A percentile compares a stretch with the other conserved stretches of the same genome.
phyloP scores from a whole-genome alignment of 305 asterid species.

The Lippia alba region DNA sequence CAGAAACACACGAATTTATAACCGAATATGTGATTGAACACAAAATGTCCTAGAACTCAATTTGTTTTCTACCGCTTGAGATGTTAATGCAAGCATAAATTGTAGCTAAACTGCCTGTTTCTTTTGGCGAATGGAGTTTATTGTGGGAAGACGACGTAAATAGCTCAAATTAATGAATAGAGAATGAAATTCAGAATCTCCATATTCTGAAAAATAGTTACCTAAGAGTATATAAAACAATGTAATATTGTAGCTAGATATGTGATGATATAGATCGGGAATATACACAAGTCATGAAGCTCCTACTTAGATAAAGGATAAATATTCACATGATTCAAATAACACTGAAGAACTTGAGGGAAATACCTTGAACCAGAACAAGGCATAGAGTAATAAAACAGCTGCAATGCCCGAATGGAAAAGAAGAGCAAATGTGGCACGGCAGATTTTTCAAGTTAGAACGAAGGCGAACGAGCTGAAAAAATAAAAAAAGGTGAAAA shows the following conservation, averaged over 20 bases:
- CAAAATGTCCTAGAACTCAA: too few species aligned
- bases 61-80: background rate
- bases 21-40: background rate
- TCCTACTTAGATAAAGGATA: background rate
- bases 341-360: background rate
- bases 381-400: slow-evolving; percentile 53
- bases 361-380: slow-evolving; percentile 69
- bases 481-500: slow-evolving; percentile 15
- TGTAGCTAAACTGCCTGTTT: background rate
- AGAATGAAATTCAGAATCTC: background rate
- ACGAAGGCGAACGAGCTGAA: slow-evolving; percentile 55
- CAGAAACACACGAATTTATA: background rate
- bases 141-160: background rate
- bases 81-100: background rate
- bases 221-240: background rate
- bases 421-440: slow-evolving; percentile 51
- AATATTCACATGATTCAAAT: background rate
- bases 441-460: slow-evolving; percentile 70
- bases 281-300: background rate
- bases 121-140: background rate
- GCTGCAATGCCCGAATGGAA: slow-evolving; percentile 71
- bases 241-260: background rate
- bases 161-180: background rate
- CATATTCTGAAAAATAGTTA: background rate
- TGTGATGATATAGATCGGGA: background rate